These are phyloP conservation scores for Cenchrus fungigraminus DNA, from an alignment of 176 grass and related monocot species.

Conservation along the genomic window DNA sequence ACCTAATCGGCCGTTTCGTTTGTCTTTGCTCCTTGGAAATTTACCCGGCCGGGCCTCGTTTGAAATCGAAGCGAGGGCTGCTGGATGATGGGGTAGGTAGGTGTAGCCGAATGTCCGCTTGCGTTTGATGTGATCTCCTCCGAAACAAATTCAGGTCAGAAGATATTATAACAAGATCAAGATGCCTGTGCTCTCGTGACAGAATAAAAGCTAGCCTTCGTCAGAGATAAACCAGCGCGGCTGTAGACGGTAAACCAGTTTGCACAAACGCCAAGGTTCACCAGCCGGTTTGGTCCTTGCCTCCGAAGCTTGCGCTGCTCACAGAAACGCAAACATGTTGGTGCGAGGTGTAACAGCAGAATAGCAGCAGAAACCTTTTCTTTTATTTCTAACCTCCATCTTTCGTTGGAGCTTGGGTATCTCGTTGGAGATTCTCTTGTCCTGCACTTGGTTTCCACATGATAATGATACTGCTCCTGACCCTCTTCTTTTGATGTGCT, in stretches of 20 bases:
- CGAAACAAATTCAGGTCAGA: conserved; percentile 7
- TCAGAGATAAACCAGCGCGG: neutral
- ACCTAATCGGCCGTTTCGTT: neutral
- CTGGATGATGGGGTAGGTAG: neutral
- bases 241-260: neutral
- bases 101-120: conserved; percentile 6
- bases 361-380: neutral
- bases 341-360: neutral
- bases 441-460: neutral
- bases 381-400: neutral
- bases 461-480: neutral
- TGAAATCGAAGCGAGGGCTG: conserved; percentile 15
- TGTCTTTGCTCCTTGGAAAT: neutral
- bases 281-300: neutral
- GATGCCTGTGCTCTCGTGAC: conserved; percentile 31
- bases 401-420: neutral
- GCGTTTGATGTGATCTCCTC: conserved; percentile 1
- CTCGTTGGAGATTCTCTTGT: conserved; percentile 23
- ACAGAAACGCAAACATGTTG: neutral
- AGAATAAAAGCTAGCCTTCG: neutral
- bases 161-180: neutral
- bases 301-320: neutral
- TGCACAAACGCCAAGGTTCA: conserved; percentile 5
- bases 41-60: neutral
- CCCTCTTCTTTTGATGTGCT: neutral